phyloP scores from a whole-genome alignment of 345 rosid species.

The Syzygium aromaticum region DNA sequence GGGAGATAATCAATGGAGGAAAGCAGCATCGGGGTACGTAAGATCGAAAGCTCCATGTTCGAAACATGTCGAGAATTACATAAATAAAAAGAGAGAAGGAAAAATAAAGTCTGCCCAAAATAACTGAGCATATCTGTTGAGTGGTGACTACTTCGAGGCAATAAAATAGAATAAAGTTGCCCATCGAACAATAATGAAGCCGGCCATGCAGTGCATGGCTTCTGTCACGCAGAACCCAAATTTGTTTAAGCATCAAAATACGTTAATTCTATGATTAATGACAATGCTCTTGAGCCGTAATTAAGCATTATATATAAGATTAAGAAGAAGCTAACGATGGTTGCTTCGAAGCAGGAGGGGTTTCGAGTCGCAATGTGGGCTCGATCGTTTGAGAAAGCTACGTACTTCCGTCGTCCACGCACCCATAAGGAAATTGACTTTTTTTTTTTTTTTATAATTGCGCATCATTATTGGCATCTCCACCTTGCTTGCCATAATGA shows the following conservation, averaged over 20 bases:
- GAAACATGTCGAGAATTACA: neutral
- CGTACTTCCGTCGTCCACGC: neutral
- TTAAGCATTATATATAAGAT: neutral
- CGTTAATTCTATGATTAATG: neutral
- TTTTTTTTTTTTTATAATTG: neutral
- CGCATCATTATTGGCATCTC: neutral
- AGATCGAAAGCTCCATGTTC: neutral
- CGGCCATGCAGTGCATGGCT: neutral
- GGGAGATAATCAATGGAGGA: neutral
- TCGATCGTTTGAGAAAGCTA: neutral
- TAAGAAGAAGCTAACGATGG: neutral
- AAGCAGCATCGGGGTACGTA: neutral
- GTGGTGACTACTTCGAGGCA: neutral
- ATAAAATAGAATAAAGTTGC: neutral
- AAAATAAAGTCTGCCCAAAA: neutral
- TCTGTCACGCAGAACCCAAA: neutral
- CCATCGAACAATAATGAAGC: neutral
- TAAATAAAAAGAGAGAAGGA: neutral
- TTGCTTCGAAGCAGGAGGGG: neutral
- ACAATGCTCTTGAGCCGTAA: neutral
- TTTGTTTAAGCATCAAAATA: neutral
- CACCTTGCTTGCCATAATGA: neutral
- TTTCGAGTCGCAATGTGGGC: fast-evolving
- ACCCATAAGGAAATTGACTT: neutral
- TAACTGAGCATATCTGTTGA: neutral